Base-by-base conservation (phyloP, 306 rosid species). In the Lathyrus aphaca region DNA sequence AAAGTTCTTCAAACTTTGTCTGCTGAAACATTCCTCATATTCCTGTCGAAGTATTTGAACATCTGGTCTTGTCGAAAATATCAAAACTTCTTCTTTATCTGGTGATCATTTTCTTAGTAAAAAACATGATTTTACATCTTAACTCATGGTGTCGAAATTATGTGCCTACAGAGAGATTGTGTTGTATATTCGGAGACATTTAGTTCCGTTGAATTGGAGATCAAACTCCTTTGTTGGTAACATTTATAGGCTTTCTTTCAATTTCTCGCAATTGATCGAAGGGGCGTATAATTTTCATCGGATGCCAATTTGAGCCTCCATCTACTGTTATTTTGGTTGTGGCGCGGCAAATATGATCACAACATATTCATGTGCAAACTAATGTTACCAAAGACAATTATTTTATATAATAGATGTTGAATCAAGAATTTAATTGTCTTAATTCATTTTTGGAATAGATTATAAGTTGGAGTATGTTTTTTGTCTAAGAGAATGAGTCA, bases 401-500 rank as follows among this genome's bases (percentile, higher is more conserved):
- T 13, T 43, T 13, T 13, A 12, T 43, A 43, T 43, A 13, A 12
- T 35, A 43, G 1, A 13, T 4, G 2, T 14, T 43, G 17, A 13
- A 43, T 43, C 12, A 43, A 43, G 16, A 43, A 43, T 5, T 13
- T 13, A 43, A 14, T 14, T n/a, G 6, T 14, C 50, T 45, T 45
- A n/a, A 7, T 45, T 6, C n/a, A 45, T n/a, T 45, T n/a, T 45
- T 45, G 16, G 18, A n/a, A n/a, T 15, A 45, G 18, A n/a, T 44
- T 44, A 44, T 44, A 44, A 44, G 18, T 13, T 44, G 51, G 51
- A 45, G 9, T 45, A 45, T 14, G 12, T 43, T 40, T 12, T 5
- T n/a, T 45, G 51, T 45, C 10, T n/a, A 45, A 45, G 16, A n/a
- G 51, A 45, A 45, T 45, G 51, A n/a, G 51, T 45, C 51, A 45